phyloP scores from a whole-genome alignment of 2,329 filamentous ascomycete genomes.

The Xylariomycetidae sp. region DNA sequence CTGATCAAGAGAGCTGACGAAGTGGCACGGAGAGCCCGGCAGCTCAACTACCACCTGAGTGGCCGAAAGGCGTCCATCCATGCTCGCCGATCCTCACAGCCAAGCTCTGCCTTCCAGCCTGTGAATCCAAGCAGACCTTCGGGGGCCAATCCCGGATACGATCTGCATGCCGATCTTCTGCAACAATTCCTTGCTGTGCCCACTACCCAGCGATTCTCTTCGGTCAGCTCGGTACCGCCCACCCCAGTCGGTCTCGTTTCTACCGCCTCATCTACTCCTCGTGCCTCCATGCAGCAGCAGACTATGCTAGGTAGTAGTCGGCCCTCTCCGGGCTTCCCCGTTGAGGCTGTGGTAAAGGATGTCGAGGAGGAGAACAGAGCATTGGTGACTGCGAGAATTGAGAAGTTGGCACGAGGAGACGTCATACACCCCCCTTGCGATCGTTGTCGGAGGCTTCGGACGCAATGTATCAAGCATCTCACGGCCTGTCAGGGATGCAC shows the following conservation, averaged over 20 bases:
- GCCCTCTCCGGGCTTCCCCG: slow-evolving; percentile 22
- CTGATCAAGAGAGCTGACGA: slow-evolving; percentile 80
- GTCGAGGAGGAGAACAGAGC: slow-evolving; percentile 34
- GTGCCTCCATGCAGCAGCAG: slow-evolving; percentile 23
- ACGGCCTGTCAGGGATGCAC: slow-evolving; percentile 85
- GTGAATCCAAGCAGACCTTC: slow-evolving; percentile 26
- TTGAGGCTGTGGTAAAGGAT: slow-evolving; percentile 24
- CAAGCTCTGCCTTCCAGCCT: slow-evolving; percentile 33
- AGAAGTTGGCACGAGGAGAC: slow-evolving; percentile 69
- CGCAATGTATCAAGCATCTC: slow-evolving; percentile 79
- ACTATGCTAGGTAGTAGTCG: slow-evolving; percentile 19
- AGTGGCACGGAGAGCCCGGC: slow-evolving; percentile 57
- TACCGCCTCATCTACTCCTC: slow-evolving; percentile 23
- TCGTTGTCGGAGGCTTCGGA: slow-evolving; percentile 71
- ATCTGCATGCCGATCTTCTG: slow-evolving; percentile 51
- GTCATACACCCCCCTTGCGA: slow-evolving; percentile 79
- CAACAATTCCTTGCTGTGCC: slow-evolving; percentile 44
- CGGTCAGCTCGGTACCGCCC: slow-evolving; percentile 24
- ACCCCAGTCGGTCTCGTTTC: slow-evolving; percentile 24
- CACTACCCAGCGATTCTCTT: slow-evolving; percentile 21
- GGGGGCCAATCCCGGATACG: slow-evolving; percentile 32
- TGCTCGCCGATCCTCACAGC: slow-evolving; percentile 48
- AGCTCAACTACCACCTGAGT: slow-evolving; percentile 76
- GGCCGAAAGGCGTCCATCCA: slow-evolving; percentile 70
- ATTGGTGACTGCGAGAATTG: slow-evolving; percentile 70